Evolutionary conservation across 1,139 yeast genomes (phyloP), one percentile per base, ranked within the genome.

Genomic region (Debaryomyces psychrophilus): DNA sequence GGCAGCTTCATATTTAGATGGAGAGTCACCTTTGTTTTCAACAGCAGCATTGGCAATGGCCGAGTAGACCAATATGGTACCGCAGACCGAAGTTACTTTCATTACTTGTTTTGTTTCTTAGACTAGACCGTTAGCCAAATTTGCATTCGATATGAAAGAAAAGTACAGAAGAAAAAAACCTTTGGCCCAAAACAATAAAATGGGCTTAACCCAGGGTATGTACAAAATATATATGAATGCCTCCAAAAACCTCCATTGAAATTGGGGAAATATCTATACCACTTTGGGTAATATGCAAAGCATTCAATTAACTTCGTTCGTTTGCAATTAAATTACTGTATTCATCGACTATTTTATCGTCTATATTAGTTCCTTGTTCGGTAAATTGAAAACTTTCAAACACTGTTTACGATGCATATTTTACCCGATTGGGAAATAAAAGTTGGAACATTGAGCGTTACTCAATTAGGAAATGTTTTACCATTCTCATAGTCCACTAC

Each of bases 61-160:
- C 31, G 59, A 50, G 17, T 57, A 51, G 47, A 57, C 52, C 50
- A 58, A 53, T 38, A 57, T 58, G 36, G 61, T 52, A 48, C 51
- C 53, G 50, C 60, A 52, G 46, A 60, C 53, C 42, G 57, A 50
- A 31, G 56, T 49, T 51, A 57, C 50, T 58, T 54, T 60, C 62
- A 58, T 58, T 28, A 37, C 44, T 44, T 25, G 28, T 26, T 44
- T 20, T 45, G 41, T 38, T 17, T 29, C 26, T 38, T 38, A 38
- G 26, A 28, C 25, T 38, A 22, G 17, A 35, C 26, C 44, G 47
- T 27, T 37, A 44, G 38, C 44, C 43, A 42, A 43, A 46, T 43
- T 52, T 46, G 49, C 53, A 52, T 47, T 47, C 46, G 45, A 36
- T 46, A 40, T 23, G 17, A 18, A 12, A 37, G 36, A 31, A 50